Conservation (phyloP, 2,329 filamentous ascomycete species). For the Fusarium proliferatum region DNA sequence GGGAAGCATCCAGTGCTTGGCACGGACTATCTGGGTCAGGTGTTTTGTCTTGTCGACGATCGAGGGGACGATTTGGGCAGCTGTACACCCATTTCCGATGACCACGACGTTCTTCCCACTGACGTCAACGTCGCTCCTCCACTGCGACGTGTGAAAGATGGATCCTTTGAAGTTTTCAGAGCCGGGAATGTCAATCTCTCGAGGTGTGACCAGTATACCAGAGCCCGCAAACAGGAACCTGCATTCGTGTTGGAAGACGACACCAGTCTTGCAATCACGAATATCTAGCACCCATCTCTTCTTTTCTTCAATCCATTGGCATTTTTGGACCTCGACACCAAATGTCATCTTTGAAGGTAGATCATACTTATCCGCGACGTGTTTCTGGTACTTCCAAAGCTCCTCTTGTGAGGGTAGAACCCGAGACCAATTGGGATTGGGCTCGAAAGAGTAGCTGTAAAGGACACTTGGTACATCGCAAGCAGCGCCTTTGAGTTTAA, state of each 20-base stretch:
- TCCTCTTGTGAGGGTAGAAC: not conserved
- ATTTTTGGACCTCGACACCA: not conserved
- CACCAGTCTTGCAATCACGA: not conserved
- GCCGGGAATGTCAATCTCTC: not conserved
- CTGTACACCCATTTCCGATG: not conserved
- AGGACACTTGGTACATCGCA: not conserved
- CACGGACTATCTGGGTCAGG: not conserved
- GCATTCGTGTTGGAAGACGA: not conserved
- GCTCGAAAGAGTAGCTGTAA: not conserved
- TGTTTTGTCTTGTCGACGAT: not conserved
- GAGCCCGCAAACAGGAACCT: not conserved
- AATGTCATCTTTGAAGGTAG: not conserved
- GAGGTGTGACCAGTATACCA: not conserved
- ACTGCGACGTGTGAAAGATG: not conserved
- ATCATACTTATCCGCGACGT: not conserved
- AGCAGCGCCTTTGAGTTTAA: not conserved
- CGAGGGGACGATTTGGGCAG: not conserved
- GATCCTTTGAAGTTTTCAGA: not conserved
- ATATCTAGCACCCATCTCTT: not conserved
- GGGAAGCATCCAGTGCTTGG: slow-evolving; percentile 1
- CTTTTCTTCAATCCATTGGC: not conserved
- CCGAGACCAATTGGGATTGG: not conserved
- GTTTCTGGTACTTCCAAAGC: not conserved
- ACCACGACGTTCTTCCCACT: not conserved
- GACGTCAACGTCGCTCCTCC: not conserved